Evolutionary conservation across 495 filamentous ascomycete genomes (phyloP).

Genomic region (Neurospora sp.): DNA sequence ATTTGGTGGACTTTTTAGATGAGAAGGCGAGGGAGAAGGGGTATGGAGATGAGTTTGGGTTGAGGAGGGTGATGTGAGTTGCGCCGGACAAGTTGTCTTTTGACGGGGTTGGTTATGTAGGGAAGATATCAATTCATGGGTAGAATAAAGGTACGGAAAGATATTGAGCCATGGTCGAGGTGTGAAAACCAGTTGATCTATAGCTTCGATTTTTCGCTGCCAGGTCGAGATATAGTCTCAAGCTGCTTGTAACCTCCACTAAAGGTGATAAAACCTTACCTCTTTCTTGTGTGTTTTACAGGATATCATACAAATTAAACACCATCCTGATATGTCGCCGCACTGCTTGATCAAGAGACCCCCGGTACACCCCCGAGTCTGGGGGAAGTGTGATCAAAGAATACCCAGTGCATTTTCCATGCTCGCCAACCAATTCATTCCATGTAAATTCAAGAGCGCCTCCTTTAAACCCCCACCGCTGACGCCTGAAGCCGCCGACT

Average conservation of each 20-base stretch:
- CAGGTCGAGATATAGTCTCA: neutral
- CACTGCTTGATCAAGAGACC: neutral
- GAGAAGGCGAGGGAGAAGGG: slow-evolving; percentile 25
- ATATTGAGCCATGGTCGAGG: neutral
- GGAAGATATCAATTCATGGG: neutral
- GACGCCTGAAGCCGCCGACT: neutral
- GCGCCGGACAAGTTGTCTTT: neutral
- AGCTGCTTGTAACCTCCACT: neutral
- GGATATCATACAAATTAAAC: neutral
- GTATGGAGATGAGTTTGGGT: slow-evolving; percentile 6
- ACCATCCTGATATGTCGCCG: neutral
- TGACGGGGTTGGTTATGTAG: neutral
- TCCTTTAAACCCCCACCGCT: neutral
- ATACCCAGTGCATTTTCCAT: neutral
- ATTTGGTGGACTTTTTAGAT: slow-evolving; percentile 53
- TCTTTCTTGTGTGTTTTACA: neutral
- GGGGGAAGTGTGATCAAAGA: neutral
- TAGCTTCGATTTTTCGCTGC: neutral
- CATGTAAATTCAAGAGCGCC: neutral
- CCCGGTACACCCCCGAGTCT: neutral
- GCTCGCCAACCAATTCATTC: neutral
- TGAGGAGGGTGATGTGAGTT: slow-evolving; percentile 3
- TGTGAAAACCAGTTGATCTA: neutral
- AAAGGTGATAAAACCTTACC: neutral
- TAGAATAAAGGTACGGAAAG: neutral